Conservation (phyloP, 2,329 filamentous ascomycete genomes). For the Neonectria magnoliae region DNA sequence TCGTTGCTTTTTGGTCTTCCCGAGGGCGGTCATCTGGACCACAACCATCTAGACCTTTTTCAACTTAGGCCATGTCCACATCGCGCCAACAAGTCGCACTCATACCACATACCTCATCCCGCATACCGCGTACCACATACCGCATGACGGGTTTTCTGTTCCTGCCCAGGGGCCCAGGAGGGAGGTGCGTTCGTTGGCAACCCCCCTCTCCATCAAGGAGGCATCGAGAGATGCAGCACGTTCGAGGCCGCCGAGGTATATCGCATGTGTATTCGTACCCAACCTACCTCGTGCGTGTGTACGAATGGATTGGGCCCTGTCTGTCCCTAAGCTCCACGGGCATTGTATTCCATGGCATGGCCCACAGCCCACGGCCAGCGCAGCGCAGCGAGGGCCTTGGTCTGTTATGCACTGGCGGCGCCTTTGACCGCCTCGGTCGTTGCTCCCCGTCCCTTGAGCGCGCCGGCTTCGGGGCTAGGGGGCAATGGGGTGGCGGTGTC, state of each 20-base stretch:
- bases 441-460: conserved; percentile 38
- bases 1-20: conserved; percentile 40
- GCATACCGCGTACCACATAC: too few species aligned
- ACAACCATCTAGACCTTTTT: conserved; percentile 34
- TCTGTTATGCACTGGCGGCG: conserved; percentile 14
- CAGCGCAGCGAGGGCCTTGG: conserved; percentile 20
- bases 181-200: conserved; percentile 32
- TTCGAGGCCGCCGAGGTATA: conserved; percentile 22
- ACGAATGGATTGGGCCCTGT: conserved; percentile 24
- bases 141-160: conserved; percentile 30
- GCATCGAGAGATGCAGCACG: conserved; percentile 22
- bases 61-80: conserved; percentile 37
- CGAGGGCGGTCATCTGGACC: conserved; percentile 34
- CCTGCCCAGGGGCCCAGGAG: conserved; percentile 27
- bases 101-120: conserved; percentile 19
- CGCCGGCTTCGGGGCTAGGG: conserved; percentile 38
- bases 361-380: conserved; percentile 14
- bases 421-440: conserved; percentile 40
- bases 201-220: conserved; percentile 24
- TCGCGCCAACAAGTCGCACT: conserved; percentile 33
- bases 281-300: conserved; percentile 24
- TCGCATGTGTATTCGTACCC: conserved; percentile 29
- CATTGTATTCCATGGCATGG: neutral
- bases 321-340: conserved; percentile 8
- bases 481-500: conserved; percentile 39